These are phyloP conservation scores for Basidiobolus meristosporus DNA, from an alignment of 371 early-diverging fungal genomes.

Conservation along the genomic window DNA sequence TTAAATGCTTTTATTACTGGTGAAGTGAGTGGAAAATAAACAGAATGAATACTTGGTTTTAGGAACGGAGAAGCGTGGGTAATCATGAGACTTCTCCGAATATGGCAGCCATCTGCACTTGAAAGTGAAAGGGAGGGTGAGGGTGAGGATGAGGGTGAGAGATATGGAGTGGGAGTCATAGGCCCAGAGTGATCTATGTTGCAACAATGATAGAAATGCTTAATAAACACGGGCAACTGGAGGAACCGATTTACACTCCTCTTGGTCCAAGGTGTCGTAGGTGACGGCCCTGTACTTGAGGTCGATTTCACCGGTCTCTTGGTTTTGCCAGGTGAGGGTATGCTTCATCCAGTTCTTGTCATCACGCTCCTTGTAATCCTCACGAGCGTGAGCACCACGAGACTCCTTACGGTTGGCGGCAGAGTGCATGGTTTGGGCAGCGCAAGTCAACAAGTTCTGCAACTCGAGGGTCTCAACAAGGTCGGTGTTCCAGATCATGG, in stretches of 20 bases:
- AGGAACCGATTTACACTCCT: conserved; percentile 83
- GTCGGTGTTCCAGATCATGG: conserved; percentile 97
- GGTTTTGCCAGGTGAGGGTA: conserved; percentile 85
- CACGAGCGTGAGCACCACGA: conserved; percentile 95
- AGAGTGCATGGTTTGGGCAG: conserved; percentile 90
- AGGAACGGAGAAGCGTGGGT: too few relatives aligned
- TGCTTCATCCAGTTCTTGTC: conserved; percentile 97
- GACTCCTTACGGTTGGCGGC: conserved; percentile 91
- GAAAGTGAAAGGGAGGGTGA: too few relatives aligned
- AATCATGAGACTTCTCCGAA: too few relatives aligned
- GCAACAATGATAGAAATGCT: conserved; percentile 4
- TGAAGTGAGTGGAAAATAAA: too few relatives aligned
- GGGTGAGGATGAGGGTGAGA: too few relatives aligned
- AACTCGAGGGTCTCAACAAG: conserved; percentile 88
- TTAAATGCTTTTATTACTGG: too few relatives aligned
- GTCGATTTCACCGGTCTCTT: conserved; percentile 52
- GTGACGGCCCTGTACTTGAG: conserved; percentile 73
- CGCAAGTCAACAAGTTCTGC: conserved; percentile 92
- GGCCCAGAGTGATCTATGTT: too few relatives aligned
- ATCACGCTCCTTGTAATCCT: conserved; percentile 78
- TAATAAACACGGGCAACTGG: conserved; percentile 90
- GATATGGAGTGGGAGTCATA: too few relatives aligned
- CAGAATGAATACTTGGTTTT: too few relatives aligned
- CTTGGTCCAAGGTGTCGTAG: conserved; percentile 69
- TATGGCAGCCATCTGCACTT: too few relatives aligned